Percentiles rank a stretch among this genome's conserved stretches.
These are phyloP conservation scores for Chiua virens DNA, from an alignment of 768 basidiomycete genomes.

Conservation along the genomic window DNA sequence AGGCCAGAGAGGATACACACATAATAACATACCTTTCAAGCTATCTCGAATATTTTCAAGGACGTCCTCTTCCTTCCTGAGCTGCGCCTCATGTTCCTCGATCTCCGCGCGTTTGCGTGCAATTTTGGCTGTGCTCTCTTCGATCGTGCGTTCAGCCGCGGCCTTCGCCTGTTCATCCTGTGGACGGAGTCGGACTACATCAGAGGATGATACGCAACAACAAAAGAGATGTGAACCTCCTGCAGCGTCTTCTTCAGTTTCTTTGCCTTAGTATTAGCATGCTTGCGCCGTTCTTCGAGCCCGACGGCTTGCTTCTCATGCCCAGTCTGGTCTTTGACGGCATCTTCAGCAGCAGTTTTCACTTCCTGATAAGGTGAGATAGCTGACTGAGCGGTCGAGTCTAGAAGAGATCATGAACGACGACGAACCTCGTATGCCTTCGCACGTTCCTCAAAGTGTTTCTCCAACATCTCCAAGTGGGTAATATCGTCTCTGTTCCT, in stretches of 20 bases:
- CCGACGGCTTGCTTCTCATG: slow-evolving; percentile 74
- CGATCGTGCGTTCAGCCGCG: slow-evolving; percentile 64
- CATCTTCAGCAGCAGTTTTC: slow-evolving; percentile 65
- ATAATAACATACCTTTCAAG: slow-evolving; percentile 65
- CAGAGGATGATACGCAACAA: neutral
- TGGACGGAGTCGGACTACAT: neutral
- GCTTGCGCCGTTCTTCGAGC: slow-evolving; percentile 84
- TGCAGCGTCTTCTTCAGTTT: slow-evolving; percentile 84
- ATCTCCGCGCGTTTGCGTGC: slow-evolving; percentile 67
- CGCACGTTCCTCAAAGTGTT: slow-evolving; percentile 69
- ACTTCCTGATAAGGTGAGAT: slow-evolving; percentile 56
- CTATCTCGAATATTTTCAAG: slow-evolving; percentile 82
- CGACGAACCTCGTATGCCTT: slow-evolving; percentile 63
- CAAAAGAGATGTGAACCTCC: slow-evolving; percentile 55
- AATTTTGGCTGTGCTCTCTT: slow-evolving; percentile 70
- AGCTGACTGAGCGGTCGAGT: neutral
- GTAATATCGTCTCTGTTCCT: slow-evolving; percentile 78
- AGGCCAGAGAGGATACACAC: neutral
- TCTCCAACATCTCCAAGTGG: slow-evolving; percentile 65
- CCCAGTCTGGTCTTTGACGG: slow-evolving; percentile 77
- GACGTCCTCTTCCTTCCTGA: slow-evolving; percentile 77
- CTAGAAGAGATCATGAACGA: neutral
- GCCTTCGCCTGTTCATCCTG: slow-evolving; percentile 63
- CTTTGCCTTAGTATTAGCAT: slow-evolving; percentile 75
- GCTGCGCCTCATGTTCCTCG: slow-evolving; percentile 62